Base-by-base conservation (phyloP, 305 asterid species). In the Solanum chacoense region DNA sequence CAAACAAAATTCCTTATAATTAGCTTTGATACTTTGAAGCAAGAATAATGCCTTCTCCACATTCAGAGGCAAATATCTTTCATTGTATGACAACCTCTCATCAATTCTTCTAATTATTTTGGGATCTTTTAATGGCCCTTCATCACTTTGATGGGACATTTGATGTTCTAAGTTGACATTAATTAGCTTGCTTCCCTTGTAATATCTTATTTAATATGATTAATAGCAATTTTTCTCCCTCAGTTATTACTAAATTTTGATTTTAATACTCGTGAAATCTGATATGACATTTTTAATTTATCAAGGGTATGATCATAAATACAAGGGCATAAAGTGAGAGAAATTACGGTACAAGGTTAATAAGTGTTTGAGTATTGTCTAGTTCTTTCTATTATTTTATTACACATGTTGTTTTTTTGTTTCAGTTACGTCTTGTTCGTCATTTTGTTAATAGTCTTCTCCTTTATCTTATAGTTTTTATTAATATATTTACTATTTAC, bases 1-100 rank as follows among this genome's bases (percentile, higher is more conserved):
- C 75, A 59, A 84, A 20, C 42, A 50, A 50, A 50, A 59, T 59
- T 84, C 87, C 50, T 59, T 22, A 84, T 31, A 55, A 55, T 84
- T 20, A 32, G 24, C 13, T 55, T 26, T 28, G 38, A 26, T 50
- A 11, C 42, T 45, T 22, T 0, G 5, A 20, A 32, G 29, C 31
- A 84, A 55, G 87, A 84, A 84, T 73, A 89, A 92, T 90, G 91
- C 93, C 89, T 37, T 29, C 10, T 13, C 93, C 93, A 89, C 92
- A 88, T 90, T 91, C 59, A 90, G 89, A 87, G 93, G 96, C 91
- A 75, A 84, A 11, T 37, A 89, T 80, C 24, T 34, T 83, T 65
- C 88, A 34, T 87, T 67, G 8, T 16, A 12, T 85, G 81, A 87
- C 91, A 92, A 38, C 96, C 90, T 88, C 91, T 91, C 95, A 91